A percentile compares a stretch with the other conserved stretches of the same genome.
Evolutionary conservation across 2,329 filamentous ascomycete species (phyloP).

Genomic region (Fusarium sarcochroum): DNA sequence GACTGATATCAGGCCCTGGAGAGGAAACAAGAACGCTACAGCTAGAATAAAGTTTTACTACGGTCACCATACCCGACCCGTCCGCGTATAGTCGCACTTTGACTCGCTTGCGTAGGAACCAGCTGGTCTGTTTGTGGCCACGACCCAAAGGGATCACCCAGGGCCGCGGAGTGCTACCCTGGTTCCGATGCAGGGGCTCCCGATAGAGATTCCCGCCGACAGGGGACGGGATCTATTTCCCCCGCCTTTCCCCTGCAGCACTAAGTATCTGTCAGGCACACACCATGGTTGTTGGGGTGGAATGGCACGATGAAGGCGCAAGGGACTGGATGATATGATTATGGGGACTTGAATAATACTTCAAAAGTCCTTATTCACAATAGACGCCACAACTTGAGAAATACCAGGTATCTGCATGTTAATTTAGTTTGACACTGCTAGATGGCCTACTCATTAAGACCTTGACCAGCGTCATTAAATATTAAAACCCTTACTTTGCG

Average conservation of each 20-base stretch:
- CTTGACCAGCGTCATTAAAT: not conserved
- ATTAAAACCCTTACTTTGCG: not conserved
- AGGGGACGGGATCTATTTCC: not conserved
- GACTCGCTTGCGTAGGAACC: not conserved
- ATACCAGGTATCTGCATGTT: not conserved
- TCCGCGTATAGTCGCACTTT: not conserved
- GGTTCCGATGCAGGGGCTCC: not conserved
- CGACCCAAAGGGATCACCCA: not conserved
- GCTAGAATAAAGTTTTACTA: not conserved
- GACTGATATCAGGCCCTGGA: too few relatives aligned
- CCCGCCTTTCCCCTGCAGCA: constrained; percentile 1
- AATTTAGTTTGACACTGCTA: not conserved
- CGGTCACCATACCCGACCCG: not conserved
- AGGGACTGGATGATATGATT: not conserved
- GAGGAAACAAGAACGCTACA: too few relatives aligned
- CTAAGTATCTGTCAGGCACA: not conserved
- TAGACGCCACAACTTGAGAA: not conserved
- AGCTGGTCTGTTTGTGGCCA: not conserved
- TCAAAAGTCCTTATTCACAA: not conserved
- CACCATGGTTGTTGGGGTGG: not conserved
- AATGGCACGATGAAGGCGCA: not conserved
- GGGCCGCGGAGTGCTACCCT: not conserved
- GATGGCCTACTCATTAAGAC: not conserved
- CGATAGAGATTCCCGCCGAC: not conserved
- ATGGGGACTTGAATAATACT: not conserved